Evolutionary conservation across 352 stramenopile genomes (phyloP), one percentile per base, ranked within the genome.

Genomic region (Pythium aphanidermatum): DNA sequence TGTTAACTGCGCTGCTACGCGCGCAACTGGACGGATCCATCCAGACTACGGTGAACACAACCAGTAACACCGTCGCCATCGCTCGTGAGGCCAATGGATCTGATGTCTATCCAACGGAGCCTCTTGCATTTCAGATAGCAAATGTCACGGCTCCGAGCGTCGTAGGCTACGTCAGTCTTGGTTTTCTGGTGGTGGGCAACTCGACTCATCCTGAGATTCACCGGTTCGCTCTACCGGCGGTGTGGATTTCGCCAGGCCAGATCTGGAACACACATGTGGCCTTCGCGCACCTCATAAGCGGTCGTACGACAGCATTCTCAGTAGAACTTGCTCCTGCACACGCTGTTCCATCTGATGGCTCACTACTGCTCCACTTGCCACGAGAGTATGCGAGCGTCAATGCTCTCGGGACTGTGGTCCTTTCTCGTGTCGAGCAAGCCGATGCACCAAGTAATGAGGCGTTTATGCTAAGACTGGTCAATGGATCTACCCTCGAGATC

Each of bases 291-390:
- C 17, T 59, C 5, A 34, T 85, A 17, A 79, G 67, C 17, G 74
- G 74, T n/a, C 53, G 74, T 19, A 46, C 16, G 12, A 55, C 65
- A 3, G 51, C 61, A 13, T 27, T 84, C 11, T 32, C 28, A 1
- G 41, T 78, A 17, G 40, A 50, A 0, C 33, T 80, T 21, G 70
- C 57, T 6, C 57, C 67, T 13, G 39, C 55, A 2, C 55, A 78
- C 24, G 29, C 17, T 7, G 32, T 86, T 1, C 74, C 71, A 0
- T 54, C 41, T 12, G 65, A 68, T 24, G 76, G 74, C 20, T 42
- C 52, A 21, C 31, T 86, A 12, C 32, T 63, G 36, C 32, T 89
- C 25, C 58, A 68, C 43, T 39, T 89, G n/a, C 72, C 76, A 11
- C 59, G 46, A 24, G 37, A 78, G n/a, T 88, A 82, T 43, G 48